Evolutionary conservation across 257 asterid species (phyloP), one percentile per base, ranked within the genome.

Genomic region (Lycium barbarum): DNA sequence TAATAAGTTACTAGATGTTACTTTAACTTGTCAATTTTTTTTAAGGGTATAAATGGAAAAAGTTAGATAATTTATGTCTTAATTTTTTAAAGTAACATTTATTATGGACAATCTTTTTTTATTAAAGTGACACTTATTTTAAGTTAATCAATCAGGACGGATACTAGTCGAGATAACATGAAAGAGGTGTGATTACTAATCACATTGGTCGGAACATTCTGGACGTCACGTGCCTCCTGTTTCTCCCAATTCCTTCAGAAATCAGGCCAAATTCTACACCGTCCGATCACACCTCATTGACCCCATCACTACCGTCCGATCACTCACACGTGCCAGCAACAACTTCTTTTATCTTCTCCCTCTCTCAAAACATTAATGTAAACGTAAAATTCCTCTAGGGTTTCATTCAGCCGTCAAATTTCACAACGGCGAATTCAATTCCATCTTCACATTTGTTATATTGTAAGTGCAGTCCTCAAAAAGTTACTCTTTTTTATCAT

Each of bases 271-370:
- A 73, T 51, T 2, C 62, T 51, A 1, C 22, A 76, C 62, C 81
- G 47, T 76, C 1, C 0, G 47, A 76, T 76, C 62, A 51, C 1
- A 76, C 61, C 51, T 8, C 62, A 4, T 22, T 76, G 18, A 11
- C 59, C 40, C 2, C 2, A n/a, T 73, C 3, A 72, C 81, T 11
- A 17, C 59, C 81, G 81, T 73, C 38, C n/a, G 58, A 47, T 73
- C 38, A 73, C 12, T 73, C 62, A 49, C 58, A 49, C 81, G 81
- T 74, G 43, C 81, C 81, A 2, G 43, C 18, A 74, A 26, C 13
- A 53, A 51, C 36, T 15, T 13, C 63, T 76, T 74, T 76, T 26
- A 76, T 51, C 22, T 76, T 26, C 6, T 51, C 4, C 45, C 22
- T 51, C 63, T 3, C 26, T n/a, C 2, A 13, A 35, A 36, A 33